Evolutionary conservation across 2,329 filamentous ascomycete species (phyloP), one percentile per base, ranked within the genome.

Genomic region (Amylocarpus encephaloides): DNA sequence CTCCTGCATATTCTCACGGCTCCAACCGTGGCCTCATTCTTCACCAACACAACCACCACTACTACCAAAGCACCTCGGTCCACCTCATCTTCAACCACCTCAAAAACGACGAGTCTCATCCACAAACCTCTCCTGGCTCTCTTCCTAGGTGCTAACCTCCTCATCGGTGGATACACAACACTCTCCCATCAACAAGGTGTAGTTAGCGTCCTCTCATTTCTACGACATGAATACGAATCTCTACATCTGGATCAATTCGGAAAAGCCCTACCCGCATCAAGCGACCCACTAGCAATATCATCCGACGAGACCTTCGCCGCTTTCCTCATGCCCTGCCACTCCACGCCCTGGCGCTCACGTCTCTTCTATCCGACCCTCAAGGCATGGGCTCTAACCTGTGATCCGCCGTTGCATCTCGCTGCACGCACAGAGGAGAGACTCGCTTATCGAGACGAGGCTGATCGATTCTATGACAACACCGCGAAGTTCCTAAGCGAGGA

Each of bases 271-370:
- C 52, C 60, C 58, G 62, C 45, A 36, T 55, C 40, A 26, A 26
- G 22, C 22, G 22, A 26, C 9, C 16, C 51, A 7, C 48, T 63
- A 2, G 47, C 50, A 16, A 18, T 32, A 9, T 22, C 41, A 5
- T 40, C 29, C n/a, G 46, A 53, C 3, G 54, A 59, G 39, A 73
- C 82, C 10, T 84, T 83, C 60, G 80, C 84, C 32, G 85, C 86
- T 16, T 96, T 97, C 70, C 77, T 98, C 19, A 95, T 91, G 78
- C 93, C 93, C 9, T 98, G 93, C 70, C 93, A 98, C 73, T 88
- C 86, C 58, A 97, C 92, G 0, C 92, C 93, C 2, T 97, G 93
- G 92, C 86, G 91, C 62, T 90, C 86, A 13, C 87, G 94, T 63
- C 77, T 97, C 35, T 75, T 94, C 53, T 80, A 93, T 63, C 80